Conservation (phyloP, 768 basidiomycete genomes). For the Lyophyllum atratum region DNA sequence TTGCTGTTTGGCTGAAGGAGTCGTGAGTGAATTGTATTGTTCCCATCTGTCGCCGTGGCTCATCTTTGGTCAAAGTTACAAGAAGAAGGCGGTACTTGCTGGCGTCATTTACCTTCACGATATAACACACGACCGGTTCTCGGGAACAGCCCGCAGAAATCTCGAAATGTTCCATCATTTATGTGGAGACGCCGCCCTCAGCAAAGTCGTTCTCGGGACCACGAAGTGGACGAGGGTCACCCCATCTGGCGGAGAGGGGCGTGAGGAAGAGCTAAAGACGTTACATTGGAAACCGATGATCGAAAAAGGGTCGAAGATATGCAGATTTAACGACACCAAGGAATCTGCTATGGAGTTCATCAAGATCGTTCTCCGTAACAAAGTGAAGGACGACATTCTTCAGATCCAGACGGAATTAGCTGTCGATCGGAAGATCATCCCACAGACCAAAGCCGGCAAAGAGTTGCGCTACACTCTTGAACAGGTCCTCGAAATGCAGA, state of each 20-base stretch:
- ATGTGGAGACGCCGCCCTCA: background rate
- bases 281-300: background rate
- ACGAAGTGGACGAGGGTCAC: background rate
- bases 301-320: background rate
- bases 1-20: slow-evolving; percentile 19
- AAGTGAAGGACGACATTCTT: background rate
- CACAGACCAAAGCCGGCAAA: background rate
- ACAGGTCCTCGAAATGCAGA: background rate
- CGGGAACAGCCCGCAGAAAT: background rate
- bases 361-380: background rate
- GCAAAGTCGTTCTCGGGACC: background rate
- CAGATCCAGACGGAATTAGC: background rate
- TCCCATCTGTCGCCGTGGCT: background rate
- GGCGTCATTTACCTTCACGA: slow-evolving; percentile 11
- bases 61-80: background rate
- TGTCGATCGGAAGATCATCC: background rate
- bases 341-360: background rate
- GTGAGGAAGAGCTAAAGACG: background rate
- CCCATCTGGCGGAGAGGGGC: background rate
- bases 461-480: background rate
- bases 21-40: background rate
- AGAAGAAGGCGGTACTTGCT: background rate
- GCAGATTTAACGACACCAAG: background rate
- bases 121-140: background rate
- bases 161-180: slow-evolving; percentile 6